Evolutionary conservation across 176 grass and related monocot genomes (phyloP).

Genomic region (Luzula sylvatica): DNA sequence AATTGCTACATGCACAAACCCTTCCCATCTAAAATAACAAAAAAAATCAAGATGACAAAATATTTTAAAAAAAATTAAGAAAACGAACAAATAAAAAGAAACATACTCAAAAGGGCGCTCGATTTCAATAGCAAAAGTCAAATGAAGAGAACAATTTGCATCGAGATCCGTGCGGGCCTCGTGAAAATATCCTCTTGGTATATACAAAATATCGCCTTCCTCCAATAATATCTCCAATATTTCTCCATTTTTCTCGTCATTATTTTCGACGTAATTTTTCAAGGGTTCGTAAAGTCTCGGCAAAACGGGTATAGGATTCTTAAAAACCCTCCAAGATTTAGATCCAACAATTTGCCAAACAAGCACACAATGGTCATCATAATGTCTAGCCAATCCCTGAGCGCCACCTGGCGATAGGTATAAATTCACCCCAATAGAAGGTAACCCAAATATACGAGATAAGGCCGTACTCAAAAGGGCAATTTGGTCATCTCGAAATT

Average conservation of each 20-base stretch:
- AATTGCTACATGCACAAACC: constrained; percentile 65
- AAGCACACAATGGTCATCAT: constrained; percentile 90
- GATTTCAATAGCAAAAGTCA: constrained; percentile 83
- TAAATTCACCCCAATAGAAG: constrained; percentile 74
- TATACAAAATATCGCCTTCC: constrained; percentile 76
- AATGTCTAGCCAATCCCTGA: constrained; percentile 64
- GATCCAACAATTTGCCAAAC: constrained; percentile 63
- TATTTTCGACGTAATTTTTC: constrained; percentile 23
- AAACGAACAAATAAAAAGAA: constrained; percentile 6
- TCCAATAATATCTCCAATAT: constrained; percentile 33
- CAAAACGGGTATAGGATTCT: constrained; percentile 33
- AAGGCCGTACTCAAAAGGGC: constrained; percentile 43
- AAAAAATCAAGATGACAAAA: not conserved
- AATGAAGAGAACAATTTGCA: constrained; percentile 45
- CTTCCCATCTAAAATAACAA: constrained; percentile 64
- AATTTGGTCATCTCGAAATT: constrained; percentile 56
- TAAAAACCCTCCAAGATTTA: constrained; percentile 61
- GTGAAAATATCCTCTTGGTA: constrained; percentile 79
- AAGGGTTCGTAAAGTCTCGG: constrained; percentile 79
- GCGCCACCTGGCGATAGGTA: constrained; percentile 69
- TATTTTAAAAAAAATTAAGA: not conserved
- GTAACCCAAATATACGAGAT: constrained; percentile 73
- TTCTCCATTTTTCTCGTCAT: constrained; percentile 16
- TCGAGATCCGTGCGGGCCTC: constrained; percentile 45
- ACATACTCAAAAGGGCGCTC: constrained; percentile 91